Percentiles rank a stretch among this genome's conserved stretches.
Evolutionary conservation across 1,139 yeast genomes (phyloP).

Genomic region (Yamadazyma taylorii): DNA sequence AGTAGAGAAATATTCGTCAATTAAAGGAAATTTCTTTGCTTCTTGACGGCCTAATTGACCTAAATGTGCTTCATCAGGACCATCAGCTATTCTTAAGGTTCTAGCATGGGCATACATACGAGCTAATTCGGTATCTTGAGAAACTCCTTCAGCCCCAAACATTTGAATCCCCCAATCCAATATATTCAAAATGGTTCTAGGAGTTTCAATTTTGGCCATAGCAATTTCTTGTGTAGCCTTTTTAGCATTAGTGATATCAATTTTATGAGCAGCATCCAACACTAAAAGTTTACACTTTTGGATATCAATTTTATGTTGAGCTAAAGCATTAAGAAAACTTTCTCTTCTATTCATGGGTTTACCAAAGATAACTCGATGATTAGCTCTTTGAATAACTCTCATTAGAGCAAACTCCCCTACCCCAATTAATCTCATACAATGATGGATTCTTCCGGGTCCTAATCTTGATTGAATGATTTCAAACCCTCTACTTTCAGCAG

Average conservation of each 20-base stretch:
- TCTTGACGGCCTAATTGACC: conserved; percentile 57
- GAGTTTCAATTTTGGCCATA: conserved; percentile 69
- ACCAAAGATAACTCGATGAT: conserved; percentile 57
- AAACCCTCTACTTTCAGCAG: conserved; percentile 61
- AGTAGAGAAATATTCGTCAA: conserved; percentile 34
- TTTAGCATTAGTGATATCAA: conserved; percentile 58
- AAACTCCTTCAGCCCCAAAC: conserved; percentile 69
- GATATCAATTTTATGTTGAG: conserved; percentile 59
- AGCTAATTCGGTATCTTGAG: conserved; percentile 64
- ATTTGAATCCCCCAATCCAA: conserved; percentile 70
- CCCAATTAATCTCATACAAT: conserved; percentile 71
- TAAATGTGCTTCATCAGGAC: conserved; percentile 75
- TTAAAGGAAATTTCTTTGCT: conserved; percentile 32
- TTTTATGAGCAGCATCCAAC: conserved; percentile 64
- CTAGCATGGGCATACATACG: conserved; percentile 56
- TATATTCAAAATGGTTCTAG: conserved; percentile 53
- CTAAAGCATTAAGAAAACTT: conserved; percentile 49
- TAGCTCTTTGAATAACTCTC: conserved; percentile 55
- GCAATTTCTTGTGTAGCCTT: conserved; percentile 61
- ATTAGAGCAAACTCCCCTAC: conserved; percentile 62
- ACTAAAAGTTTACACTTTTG: conserved; percentile 60
- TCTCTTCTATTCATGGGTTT: conserved; percentile 55
- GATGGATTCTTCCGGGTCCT: conserved; percentile 76
- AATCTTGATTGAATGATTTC: conserved; percentile 68
- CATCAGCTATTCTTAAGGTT: conserved; percentile 69